Evolutionary conservation across 352 stramenopile species (phyloP), one percentile per base, ranked within the genome.

Genomic region (Globisporangium abappressorium): DNA sequence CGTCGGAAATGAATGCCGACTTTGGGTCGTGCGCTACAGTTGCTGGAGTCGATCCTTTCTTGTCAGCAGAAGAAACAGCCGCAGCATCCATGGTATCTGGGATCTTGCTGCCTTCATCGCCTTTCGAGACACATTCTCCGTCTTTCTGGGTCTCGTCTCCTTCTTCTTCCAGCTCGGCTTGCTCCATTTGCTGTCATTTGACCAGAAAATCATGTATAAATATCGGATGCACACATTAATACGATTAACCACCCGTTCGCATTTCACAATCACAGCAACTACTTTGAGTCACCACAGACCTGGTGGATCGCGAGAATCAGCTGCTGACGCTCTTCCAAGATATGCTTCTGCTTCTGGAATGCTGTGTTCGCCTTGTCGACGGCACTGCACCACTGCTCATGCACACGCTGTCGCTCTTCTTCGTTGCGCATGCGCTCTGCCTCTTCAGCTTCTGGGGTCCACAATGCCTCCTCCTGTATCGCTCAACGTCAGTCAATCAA

Each of bases 221-320:
- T 7, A 30, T 26, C 24, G 24, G 24, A 26, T 26, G 24, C 20
- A 56, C 20, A 64, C 41, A 68, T 9, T 26, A 36, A 3, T 2
- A 7, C 5, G 9, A 0, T 30, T 26, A 55, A 26, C 47, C 26
- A 55, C 20, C 3, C 41, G 20, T 49, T n/a, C 41, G n/a, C 47
- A 55, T 28, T 26, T n/a, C 15, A 15, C 6, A 9, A 49, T n/a
- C 15, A 49, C 41, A 49, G 41, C 15, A n/a, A 51, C 6, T 20
- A 24, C 15, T 24, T 51, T 24, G 43, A 5, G 18, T 51, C 8
- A n/a, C 9, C n/a, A 56, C n/a, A 56, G n/a, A 91, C 82, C 81
- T 92, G 75, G 62, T 84, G 81, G 65, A 92, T 79, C 14, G 80
- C 69, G 9, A 65, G 64, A 41, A 93, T 75, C 14, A 93, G 65